Percentiles rank a stretch among this genome's conserved stretches.
These are phyloP conservation scores for Ilyonectria destructans DNA, from an alignment of 2,329 filamentous ascomycete species.

Conservation along the genomic window DNA sequence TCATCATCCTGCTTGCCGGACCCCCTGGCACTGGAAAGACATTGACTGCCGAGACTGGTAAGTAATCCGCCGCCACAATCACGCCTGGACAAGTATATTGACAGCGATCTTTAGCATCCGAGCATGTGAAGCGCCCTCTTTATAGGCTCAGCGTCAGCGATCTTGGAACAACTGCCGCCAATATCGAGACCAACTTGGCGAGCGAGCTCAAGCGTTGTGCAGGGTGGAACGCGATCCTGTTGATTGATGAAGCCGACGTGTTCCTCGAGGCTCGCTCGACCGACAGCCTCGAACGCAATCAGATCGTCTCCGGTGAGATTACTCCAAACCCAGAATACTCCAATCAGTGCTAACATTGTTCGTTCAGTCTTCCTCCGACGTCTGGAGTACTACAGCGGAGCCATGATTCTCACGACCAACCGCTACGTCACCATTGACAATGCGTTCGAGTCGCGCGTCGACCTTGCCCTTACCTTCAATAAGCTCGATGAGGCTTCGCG, in stretches of 20 bases:
- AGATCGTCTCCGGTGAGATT: slow-evolving; percentile 49
- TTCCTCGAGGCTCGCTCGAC: slow-evolving; percentile 53
- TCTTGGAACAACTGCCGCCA: background rate
- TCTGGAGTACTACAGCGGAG: slow-evolving; percentile 56
- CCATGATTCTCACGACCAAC: slow-evolving; percentile 61
- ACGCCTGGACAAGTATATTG: background rate
- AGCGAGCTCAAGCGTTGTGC: slow-evolving; percentile 47
- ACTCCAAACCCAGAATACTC: accelerated
- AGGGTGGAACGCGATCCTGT: slow-evolving; percentile 55
- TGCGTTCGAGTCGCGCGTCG: slow-evolving; percentile 62
- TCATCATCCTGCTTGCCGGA: slow-evolving; percentile 55
- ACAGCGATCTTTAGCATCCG: slow-evolving; percentile 33
- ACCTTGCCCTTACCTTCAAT: slow-evolving; percentile 57
- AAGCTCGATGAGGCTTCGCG: slow-evolving; percentile 43
- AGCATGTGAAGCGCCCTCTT: slow-evolving; percentile 27
- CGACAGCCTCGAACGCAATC: slow-evolving; percentile 44
- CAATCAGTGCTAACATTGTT: background rate
- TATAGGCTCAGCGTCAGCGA: slow-evolving; percentile 34
- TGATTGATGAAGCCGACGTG: slow-evolving; percentile 59
- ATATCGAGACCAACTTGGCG: slow-evolving; percentile 18
- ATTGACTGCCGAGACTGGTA: slow-evolving; percentile 54
- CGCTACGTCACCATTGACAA: slow-evolving; percentile 58
- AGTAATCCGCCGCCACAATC: background rate
- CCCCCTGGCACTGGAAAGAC: slow-evolving; percentile 57
- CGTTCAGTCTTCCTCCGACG: slow-evolving; percentile 44